A percentile compares a stretch with the other conserved stretches of the same genome.
Conservation (phyloP, 164 flowering plant genomes). For the Chimonanthus salicifolius region DNA sequence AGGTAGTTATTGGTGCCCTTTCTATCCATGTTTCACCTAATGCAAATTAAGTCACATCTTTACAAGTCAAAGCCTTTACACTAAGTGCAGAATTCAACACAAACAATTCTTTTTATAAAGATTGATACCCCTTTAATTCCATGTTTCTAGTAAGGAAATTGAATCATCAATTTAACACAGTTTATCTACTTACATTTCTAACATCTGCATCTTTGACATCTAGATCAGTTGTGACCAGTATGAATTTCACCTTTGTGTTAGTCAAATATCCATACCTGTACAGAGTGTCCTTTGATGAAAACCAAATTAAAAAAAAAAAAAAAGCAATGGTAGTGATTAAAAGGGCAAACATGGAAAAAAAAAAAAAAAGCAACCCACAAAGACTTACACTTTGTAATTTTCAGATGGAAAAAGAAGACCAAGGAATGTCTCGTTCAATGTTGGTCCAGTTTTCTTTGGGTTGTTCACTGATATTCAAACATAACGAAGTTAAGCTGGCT, state of each 20-base stretch:
- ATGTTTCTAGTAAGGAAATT: neutral
- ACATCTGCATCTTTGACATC: conserved; percentile 95
- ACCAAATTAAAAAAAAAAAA: neutral
- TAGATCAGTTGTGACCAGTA: conserved; percentile 84
- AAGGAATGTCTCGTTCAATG: conserved; percentile 86
- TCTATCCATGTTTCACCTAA: neutral
- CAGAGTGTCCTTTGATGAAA: neutral
- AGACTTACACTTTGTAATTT: conserved; percentile 92
- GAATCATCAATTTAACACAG: neutral
- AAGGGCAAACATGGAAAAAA: neutral
- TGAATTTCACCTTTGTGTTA: conserved; percentile 94
- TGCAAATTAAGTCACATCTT: neutral
- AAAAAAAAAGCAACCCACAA: neutral
- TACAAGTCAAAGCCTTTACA: neutral
- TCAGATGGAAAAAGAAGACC: conserved; percentile 96
- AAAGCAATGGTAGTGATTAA: neutral
- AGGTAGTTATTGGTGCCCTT: neutral
- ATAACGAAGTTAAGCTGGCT: neutral
- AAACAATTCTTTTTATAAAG: no score
- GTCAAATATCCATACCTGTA: conserved; percentile 94
- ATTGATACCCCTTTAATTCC: no score
- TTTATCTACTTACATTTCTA: conserved; percentile 67
- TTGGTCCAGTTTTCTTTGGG: conserved; percentile 80
- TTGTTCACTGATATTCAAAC: conserved; percentile 62
- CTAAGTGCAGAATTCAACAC: no score